These are phyloP conservation scores for Trichoderma guizhouense DNA, from an alignment of 2,329 filamentous ascomycete genomes.

Conservation along the genomic window DNA sequence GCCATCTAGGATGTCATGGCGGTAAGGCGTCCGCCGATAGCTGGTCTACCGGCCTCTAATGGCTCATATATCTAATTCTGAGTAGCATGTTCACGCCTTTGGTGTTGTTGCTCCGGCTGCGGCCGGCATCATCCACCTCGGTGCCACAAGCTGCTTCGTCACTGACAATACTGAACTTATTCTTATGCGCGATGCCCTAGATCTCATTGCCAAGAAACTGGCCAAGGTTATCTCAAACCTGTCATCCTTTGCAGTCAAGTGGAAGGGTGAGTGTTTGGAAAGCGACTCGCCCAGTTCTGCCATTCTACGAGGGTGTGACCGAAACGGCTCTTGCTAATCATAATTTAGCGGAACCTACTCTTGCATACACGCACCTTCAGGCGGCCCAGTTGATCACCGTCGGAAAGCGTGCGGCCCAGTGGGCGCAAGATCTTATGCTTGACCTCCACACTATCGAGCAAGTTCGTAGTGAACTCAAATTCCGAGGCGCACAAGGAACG, in stretches of 20 bases:
- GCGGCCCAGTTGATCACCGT: background rate
- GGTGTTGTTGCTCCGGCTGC: constrained; percentile 71
- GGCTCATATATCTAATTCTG: background rate
- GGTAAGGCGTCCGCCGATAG: constrained; percentile 32
- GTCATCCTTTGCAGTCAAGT: constrained; percentile 65
- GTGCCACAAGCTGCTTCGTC: constrained; percentile 51
- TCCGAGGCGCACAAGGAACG: constrained; percentile 65
- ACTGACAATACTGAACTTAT: constrained; percentile 79
- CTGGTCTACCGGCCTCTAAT: background rate
- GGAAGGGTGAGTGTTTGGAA: constrained; percentile 45
- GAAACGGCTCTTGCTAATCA: background rate
- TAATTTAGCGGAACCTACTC: constrained; percentile 53
- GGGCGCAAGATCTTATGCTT: constrained; percentile 62
- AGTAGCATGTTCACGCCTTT: constrained; percentile 66
- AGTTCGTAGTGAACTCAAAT: constrained; percentile 64
- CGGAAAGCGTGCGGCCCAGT: constrained; percentile 49
- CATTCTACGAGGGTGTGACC: background rate
- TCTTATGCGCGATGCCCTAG: constrained; percentile 59
- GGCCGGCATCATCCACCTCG: constrained; percentile 79
- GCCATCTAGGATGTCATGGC: constrained; percentile 52
- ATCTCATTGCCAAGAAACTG: constrained; percentile 73
- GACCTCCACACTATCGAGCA: constrained; percentile 72
- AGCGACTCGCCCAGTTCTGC: background rate
- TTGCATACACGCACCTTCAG: constrained; percentile 75
- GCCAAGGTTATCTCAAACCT: constrained; percentile 77